Evolutionary conservation across 1,284 basidiomycete species (phyloP).

Genomic region (Ustanciosporium gigantosporum): DNA sequence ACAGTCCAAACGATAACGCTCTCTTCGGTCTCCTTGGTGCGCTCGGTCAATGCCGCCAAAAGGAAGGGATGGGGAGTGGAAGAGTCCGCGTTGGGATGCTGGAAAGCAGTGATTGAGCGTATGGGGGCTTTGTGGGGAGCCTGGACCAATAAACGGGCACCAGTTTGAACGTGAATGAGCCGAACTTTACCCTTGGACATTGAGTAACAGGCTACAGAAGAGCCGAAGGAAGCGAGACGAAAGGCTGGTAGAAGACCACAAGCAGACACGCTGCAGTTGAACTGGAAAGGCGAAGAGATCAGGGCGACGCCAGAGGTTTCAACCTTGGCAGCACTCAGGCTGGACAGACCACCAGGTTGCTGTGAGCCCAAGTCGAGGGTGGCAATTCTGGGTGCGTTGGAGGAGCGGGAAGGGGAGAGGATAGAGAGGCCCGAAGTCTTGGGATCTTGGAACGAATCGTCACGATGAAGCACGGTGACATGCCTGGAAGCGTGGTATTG

Average conservation of each 20-base stretch:
- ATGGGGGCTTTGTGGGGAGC: slow-evolving; percentile 9
- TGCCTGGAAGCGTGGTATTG: slow-evolving; percentile 13
- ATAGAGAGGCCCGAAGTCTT: slow-evolving; percentile 23
- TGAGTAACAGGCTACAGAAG: slow-evolving; percentile 17
- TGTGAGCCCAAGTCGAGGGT: slow-evolving; percentile 23
- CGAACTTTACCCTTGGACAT: slow-evolving; percentile 37
- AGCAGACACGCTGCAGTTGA: slow-evolving; percentile 10
- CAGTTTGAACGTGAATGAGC: slow-evolving; percentile 23
- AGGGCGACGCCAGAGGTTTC: slow-evolving; percentile 28
- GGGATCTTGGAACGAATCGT: slow-evolving; percentile 22
- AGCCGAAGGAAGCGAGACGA: slow-evolving; percentile 14
- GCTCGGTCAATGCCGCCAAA: slow-evolving; percentile 14
- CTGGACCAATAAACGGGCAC: slow-evolving; percentile 13
- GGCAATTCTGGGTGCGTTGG: slow-evolving; percentile 15
- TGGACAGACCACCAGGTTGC: slow-evolving; percentile 28
- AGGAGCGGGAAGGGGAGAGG: slow-evolving; percentile 20
- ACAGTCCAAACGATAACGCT: slow-evolving; percentile 16
- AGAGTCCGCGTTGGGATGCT: slow-evolving; percentile 1
- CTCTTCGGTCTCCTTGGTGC: slow-evolving; percentile 11
- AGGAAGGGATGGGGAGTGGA: not conserved
- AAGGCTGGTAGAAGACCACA: slow-evolving; percentile 9
- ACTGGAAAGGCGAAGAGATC: slow-evolving; percentile 17
- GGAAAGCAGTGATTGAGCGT: slow-evolving; percentile 15
- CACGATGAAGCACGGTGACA: slow-evolving; percentile 7
- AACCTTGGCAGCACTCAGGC: slow-evolving; percentile 23